phyloP scores from a whole-genome alignment of 345 rosid genomes.

The Isatis tinctoria region DNA sequence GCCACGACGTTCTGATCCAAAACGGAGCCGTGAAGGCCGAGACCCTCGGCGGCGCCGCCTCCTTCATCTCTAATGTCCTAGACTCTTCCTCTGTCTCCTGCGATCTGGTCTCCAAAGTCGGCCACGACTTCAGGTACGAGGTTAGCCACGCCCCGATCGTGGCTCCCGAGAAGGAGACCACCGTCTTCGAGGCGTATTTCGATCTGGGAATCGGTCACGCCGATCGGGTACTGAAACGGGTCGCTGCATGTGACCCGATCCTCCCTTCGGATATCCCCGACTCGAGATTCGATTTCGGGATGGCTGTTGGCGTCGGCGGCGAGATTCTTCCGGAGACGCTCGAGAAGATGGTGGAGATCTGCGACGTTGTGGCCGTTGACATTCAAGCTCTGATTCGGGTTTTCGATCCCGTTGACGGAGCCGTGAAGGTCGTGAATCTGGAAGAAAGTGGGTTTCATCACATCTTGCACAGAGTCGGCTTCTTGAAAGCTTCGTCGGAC shows the following conservation, averaged over 20 bases:
- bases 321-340: conserved; percentile 84
- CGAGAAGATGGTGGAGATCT: conserved; percentile 69
- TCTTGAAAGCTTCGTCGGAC: conserved; percentile 81
- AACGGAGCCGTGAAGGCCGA: conserved; percentile 53
- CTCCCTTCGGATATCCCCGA: conserved; percentile 62
- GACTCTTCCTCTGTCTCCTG: conserved; percentile 51
- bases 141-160: conserved; percentile 43
- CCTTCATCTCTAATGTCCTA: conserved; percentile 72
- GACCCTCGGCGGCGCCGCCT: conserved; percentile 94
- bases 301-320: conserved; percentile 98
- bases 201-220: conserved; percentile 40
- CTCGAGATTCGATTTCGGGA: conserved; percentile 55
- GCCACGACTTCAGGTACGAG: conserved; percentile 62
- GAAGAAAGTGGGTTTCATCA: conserved; percentile 61
- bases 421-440: conserved; percentile 58
- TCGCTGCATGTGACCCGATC: conserved; percentile 68
- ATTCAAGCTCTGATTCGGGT: conserved; percentile 79
- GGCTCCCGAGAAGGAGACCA: conserved; percentile 46
- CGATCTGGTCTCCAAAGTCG: conserved; percentile 63
- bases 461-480: conserved; percentile 54
- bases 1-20: conserved; percentile 85
- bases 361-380: conserved; percentile 69
- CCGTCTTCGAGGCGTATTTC: conserved; percentile 79
- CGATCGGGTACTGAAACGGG: conserved; percentile 76
- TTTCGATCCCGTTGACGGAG: conserved; percentile 58